These are phyloP conservation scores for Prosopis cineraria DNA, from an alignment of 306 rosid species.

Conservation along the genomic window DNA sequence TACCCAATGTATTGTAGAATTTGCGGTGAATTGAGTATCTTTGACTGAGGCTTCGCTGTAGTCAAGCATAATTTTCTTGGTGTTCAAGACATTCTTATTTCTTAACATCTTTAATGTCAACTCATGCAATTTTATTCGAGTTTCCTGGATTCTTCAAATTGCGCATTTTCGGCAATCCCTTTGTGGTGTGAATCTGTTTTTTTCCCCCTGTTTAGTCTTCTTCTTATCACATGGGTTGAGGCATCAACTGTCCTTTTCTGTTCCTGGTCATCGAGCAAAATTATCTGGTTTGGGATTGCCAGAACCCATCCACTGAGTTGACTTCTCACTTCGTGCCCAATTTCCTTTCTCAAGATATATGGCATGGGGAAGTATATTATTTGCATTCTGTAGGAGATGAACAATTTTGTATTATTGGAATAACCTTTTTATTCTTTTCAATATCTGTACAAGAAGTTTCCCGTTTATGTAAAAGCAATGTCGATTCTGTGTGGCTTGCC, in stretches of 20 bases:
- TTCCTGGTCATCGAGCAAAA: background rate
- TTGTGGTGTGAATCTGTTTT: slow-evolving; percentile 12
- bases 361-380: slow-evolving; percentile 11
- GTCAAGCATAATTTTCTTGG: slow-evolving; percentile 36
- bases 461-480: slow-evolving; percentile 42
- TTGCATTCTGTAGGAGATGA: slow-evolving; percentile 5
- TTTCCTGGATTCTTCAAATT: slow-evolving; percentile 17
- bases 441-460: slow-evolving; percentile 10
- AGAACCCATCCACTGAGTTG: slow-evolving; percentile 4
- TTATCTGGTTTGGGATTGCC: slow-evolving; percentile 15
- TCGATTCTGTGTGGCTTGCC: slow-evolving; percentile 79
- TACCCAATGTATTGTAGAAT: slow-evolving; percentile 1
- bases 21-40: slow-evolving; percentile 29
- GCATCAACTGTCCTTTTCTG: background rate
- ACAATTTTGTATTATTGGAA: background rate
- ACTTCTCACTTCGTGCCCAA: background rate
- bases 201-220: background rate
- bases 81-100: slow-evolving; percentile 13
- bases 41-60: slow-evolving; percentile 29
- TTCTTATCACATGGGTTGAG: slow-evolving; percentile 5
- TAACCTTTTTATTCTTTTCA: background rate
- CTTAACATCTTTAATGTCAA: slow-evolving; percentile 28
- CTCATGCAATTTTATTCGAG: background rate
- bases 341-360: background rate
- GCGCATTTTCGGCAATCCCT: slow-evolving; percentile 1